Base-by-base conservation (phyloP, 345 rosid genomes). In the Viola odorata region DNA sequence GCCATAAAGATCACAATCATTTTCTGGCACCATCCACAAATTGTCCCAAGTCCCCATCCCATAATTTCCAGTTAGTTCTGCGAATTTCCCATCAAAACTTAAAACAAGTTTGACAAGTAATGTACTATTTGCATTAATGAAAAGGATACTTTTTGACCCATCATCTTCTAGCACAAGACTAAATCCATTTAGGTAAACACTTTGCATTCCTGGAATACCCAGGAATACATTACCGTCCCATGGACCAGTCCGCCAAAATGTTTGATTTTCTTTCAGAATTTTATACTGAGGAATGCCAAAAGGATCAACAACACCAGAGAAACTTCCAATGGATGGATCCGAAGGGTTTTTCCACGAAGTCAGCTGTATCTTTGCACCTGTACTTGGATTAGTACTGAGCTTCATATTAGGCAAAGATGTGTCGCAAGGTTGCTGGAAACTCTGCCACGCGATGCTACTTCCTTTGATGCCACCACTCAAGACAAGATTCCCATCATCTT, bases 291-390 rank as follows among this genome's bases (percentile, higher is more conserved):
- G 85, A 15, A 82, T 57, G 17, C 83, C 80, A 10, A 8, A 8
- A 23, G 32, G 32, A 23, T 23, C 32, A 23, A 23, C 32, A 23
- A 23, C 32, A 23, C 32, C 32, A 7, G 85, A 67, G 37, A 78
- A 86, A 17, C 59, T 61, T 44, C 88, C 86, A 8, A 53, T 52
- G 11, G 87, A 73, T 61, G 87, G 92, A 78, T 86, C 92, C 39
- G 71, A 70, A 52, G 61, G 41, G 58, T 62, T 71, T 77, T 42
- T 82, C 87, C 87, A 86, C 14, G 87, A 84, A 47, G 70, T 73
- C 12, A 84, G 37, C 69, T 8, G 44, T 32, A 14, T 45, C 14
- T 55, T 75, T 61, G 70, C 53, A 2, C 80, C 71, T 2, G 83
- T 73, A 62, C 45, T 70, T n/a, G 10, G 36, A 23, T 71, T 12